phyloP scores from a whole-genome alignment of 352 stramenopile genomes.

The Phytophthora agathidicida region DNA sequence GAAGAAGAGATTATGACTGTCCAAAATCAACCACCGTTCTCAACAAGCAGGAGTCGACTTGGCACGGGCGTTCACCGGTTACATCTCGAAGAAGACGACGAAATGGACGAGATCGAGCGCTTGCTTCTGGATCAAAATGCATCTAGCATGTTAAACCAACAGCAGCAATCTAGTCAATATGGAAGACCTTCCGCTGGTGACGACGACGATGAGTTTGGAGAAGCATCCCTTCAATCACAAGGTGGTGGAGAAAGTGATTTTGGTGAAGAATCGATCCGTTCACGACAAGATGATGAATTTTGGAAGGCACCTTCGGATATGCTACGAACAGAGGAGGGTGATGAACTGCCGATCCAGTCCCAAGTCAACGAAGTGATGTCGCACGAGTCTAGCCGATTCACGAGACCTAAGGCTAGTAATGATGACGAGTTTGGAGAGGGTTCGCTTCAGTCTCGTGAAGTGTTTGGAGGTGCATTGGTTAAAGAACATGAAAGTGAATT shows the following conservation, averaged over 20 bases:
- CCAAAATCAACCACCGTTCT: not conserved
- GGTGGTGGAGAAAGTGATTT: too few relatives aligned
- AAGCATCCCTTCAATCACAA: conserved; percentile 11
- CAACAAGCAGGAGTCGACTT: conserved; percentile 15
- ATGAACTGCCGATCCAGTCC: too few relatives aligned
- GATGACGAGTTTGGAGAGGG: conserved; percentile 20
- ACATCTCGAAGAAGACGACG: conserved; percentile 35
- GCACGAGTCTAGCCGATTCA: too few relatives aligned
- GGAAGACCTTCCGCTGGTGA: not conserved
- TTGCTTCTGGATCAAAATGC: conserved; percentile 28
- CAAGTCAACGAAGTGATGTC: too few relatives aligned
- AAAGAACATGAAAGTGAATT: not conserved
- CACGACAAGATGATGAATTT: too few relatives aligned
- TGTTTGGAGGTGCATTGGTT: not conserved
- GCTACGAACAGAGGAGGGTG: too few relatives aligned
- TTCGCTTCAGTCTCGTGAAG: conserved; percentile 1
- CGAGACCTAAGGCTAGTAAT: too few relatives aligned
- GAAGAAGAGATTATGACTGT: conserved; percentile 29
- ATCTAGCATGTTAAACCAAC: conserved; percentile 1
- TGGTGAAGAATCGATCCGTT: too few relatives aligned
- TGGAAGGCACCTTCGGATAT: too few relatives aligned
- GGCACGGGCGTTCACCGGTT: conserved; percentile 5
- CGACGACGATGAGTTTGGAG: conserved; percentile 19
- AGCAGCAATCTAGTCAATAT: not conserved
- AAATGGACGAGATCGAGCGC: conserved; percentile 37